Conservation (phyloP, 2,329 filamentous ascomycete species). For the Aspergillus nomiae region DNA sequence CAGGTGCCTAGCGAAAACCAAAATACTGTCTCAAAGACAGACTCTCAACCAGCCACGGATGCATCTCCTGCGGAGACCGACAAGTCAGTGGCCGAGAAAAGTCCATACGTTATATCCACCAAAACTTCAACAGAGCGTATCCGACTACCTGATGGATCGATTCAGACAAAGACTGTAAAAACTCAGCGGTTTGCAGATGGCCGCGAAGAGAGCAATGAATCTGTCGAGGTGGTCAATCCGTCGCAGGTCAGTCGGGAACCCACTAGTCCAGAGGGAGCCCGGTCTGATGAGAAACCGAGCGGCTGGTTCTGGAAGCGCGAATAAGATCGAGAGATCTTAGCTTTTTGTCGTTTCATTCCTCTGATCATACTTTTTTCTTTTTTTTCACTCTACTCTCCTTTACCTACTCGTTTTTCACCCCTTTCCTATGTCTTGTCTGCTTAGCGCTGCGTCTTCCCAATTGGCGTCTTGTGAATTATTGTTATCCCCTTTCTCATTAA, state of each 20-base stretch:
- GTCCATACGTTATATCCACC: conserved; percentile 53
- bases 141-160: conserved; percentile 57
- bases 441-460: background rate
- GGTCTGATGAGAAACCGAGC: conserved; percentile 14
- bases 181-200: conserved; percentile 64
- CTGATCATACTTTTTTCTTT: background rate
- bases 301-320: conserved; percentile 45
- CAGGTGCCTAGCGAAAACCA: conserved; percentile 28
- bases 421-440: background rate
- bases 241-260: conserved; percentile 19
- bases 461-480: background rate
- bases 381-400: background rate
- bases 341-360: background rate
- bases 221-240: conserved; percentile 45
- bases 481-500: background rate
- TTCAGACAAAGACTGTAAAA: conserved; percentile 59
- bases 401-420: background rate
- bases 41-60: background rate
- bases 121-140: conserved; percentile 60
- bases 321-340: background rate
- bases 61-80: conserved; percentile 1
- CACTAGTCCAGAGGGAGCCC: conserved; percentile 11
- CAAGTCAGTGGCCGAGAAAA: conserved; percentile 10
- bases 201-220: conserved; percentile 60
- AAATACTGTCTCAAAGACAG: conserved; percentile 18